These are phyloP conservation scores for Neurospora terricola DNA, from an alignment of 495 filamentous ascomycete species.

Conservation along the genomic window DNA sequence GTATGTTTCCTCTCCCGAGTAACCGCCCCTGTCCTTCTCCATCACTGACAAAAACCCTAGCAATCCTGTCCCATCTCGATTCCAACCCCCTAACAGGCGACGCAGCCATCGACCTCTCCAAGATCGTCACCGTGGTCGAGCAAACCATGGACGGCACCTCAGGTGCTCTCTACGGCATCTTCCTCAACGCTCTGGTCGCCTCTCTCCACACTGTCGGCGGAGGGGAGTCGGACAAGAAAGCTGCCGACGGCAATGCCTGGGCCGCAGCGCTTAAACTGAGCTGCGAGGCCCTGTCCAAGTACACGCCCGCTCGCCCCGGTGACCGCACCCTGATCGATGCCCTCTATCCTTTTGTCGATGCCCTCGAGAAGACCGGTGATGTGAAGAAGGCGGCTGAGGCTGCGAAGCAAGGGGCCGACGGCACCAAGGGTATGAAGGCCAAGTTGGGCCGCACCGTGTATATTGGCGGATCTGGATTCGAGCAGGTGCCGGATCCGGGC, in stretches of 20 bases:
- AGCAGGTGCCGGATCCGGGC: constrained; percentile 84
- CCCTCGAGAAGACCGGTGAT: constrained; percentile 51
- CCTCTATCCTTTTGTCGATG: constrained; percentile 74
- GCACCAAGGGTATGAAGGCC: constrained; percentile 84
- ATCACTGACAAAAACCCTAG: constrained; percentile 26
- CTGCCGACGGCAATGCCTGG: constrained; percentile 46
- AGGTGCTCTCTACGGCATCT: constrained; percentile 91
- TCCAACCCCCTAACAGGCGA: constrained; percentile 52
- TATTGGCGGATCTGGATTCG: constrained; percentile 71
- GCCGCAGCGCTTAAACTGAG: constrained; percentile 62
- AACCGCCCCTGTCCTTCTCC: not conserved
- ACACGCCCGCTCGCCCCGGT: constrained; percentile 82
- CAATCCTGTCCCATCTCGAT: constrained; percentile 57
- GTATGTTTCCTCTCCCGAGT: constrained; percentile 25
- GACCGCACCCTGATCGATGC: constrained; percentile 91
- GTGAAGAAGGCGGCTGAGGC: constrained; percentile 63
- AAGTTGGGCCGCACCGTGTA: constrained; percentile 85
- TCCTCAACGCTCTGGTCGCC: constrained; percentile 80
- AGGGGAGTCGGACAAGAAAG: constrained; percentile 20
- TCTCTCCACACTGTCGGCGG: constrained; percentile 44
- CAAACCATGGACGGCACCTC: constrained; percentile 91
- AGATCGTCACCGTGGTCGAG: constrained; percentile 78
- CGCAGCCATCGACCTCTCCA: constrained; percentile 57
- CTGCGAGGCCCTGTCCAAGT: constrained; percentile 59
- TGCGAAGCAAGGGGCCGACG: constrained; percentile 63